These are phyloP conservation scores for Clitoria ternatea DNA, from an alignment of 306 rosid species.

Conservation along the genomic window DNA sequence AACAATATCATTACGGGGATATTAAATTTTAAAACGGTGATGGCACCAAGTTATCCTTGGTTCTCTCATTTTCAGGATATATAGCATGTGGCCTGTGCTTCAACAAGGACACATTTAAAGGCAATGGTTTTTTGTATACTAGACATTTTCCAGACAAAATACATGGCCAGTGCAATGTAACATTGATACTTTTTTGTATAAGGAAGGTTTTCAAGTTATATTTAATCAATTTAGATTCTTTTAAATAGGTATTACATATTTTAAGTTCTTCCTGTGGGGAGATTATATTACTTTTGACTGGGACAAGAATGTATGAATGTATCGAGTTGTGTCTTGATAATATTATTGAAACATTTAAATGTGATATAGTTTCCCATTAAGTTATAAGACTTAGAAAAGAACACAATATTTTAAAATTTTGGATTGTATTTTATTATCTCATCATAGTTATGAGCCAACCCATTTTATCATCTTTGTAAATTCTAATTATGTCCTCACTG, in stretches of 20 bases:
- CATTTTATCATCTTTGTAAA: too few relatives aligned
- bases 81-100: not conserved
- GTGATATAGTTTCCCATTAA: too few relatives aligned
- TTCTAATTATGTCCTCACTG: not conserved
- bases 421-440: too few relatives aligned
- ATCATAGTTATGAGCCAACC: too few relatives aligned
- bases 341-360: too few relatives aligned
- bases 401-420: too few relatives aligned
- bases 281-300: slow-evolving; percentile 61
- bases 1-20: not conserved
- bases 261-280: slow-evolving; percentile 58
- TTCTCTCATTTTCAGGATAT: not conserved
- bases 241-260: not conserved
- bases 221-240: not conserved
- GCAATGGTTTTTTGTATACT: not conserved
- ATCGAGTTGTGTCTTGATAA: not conserved
- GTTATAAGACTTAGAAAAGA: too few relatives aligned
- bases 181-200: not conserved
- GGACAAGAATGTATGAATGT: not conserved
- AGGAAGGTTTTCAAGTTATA: not conserved
- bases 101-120: not conserved
- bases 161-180: not conserved
- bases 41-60: not conserved
- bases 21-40: not conserved
- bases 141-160: not conserved